Evolutionary conservation across 768 basidiomycete genomes (phyloP).

Genomic region (Pulveroboletus frians): DNA sequence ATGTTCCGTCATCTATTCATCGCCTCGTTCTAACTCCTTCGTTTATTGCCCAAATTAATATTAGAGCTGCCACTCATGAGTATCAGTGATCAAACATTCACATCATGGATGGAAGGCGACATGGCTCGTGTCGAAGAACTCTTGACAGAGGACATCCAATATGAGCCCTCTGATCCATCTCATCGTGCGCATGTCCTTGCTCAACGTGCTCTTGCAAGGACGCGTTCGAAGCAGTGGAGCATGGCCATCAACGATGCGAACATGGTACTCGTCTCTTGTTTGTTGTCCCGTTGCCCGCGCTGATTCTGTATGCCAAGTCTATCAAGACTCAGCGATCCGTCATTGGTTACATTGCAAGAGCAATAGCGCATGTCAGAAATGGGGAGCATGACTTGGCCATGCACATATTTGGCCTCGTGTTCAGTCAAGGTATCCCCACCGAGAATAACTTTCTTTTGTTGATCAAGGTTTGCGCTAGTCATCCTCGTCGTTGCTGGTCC

Average conservation of each 20-base stretch:
- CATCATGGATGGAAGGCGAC: too few relatives aligned
- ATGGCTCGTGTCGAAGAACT: too few relatives aligned
- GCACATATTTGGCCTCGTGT: slow-evolving; percentile 7
- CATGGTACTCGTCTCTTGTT: not conserved
- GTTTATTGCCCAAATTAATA: not conserved
- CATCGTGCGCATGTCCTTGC: not conserved
- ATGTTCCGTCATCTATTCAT: not conserved
- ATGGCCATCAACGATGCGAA: slow-evolving; percentile 3
- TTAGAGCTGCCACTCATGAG: slow-evolving; percentile 1
- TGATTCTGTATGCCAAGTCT: slow-evolving; percentile 1
- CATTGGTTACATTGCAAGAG: slow-evolving; percentile 6
- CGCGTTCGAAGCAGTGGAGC: not conserved
- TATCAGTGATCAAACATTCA: too few relatives aligned
- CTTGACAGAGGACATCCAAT: not conserved
- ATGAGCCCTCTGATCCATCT: too few relatives aligned
- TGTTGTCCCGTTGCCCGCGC: too few relatives aligned
- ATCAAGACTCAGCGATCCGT: slow-evolving; percentile 1
- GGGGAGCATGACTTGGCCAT: slow-evolving; percentile 1
- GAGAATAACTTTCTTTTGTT: too few relatives aligned
- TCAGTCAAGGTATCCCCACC: too few relatives aligned
- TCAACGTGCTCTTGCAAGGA: too few relatives aligned
- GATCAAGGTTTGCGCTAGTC: too few relatives aligned
- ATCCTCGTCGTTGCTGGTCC: too few relatives aligned
- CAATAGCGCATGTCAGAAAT: not conserved
- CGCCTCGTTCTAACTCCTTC: not conserved